Evolutionary conservation across 2,329 filamentous ascomycete genomes (phyloP).

Genomic region (Aureobasidium namibiae): DNA sequence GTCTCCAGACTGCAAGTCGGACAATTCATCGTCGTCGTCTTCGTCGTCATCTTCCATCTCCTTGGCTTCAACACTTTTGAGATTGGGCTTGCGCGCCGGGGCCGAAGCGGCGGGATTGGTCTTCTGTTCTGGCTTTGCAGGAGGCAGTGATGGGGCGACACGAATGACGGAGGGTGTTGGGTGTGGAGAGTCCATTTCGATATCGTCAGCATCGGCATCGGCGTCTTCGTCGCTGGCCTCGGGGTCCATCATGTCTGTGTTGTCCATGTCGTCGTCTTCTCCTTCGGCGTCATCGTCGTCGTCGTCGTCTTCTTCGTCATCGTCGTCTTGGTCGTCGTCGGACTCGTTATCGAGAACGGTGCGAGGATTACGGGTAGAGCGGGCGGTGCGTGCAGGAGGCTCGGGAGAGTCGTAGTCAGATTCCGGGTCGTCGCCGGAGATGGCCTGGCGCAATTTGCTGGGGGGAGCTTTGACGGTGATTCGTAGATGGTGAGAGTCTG

Average conservation of each 20-base stretch:
- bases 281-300: slow-evolving; percentile 21
- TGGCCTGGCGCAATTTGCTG: slow-evolving; percentile 41
- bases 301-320: slow-evolving; percentile 19
- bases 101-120: slow-evolving; percentile 24
- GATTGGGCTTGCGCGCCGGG: slow-evolving; percentile 19
- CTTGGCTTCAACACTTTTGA: slow-evolving; percentile 41
- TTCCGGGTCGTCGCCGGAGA: slow-evolving; percentile 27
- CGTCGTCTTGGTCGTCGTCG: slow-evolving; percentile 24
- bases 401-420: slow-evolving; percentile 27
- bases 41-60: slow-evolving; percentile 40
- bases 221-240: slow-evolving; percentile 28
- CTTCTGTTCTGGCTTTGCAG: slow-evolving; percentile 19
- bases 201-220: slow-evolving; percentile 29
- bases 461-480: slow-evolving; percentile 44
- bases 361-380: slow-evolving; percentile 27
- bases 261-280: slow-evolving; percentile 23
- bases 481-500: slow-evolving; percentile 26
- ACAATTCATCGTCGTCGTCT: slow-evolving; percentile 24
- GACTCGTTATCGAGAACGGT: slow-evolving; percentile 25
- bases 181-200: slow-evolving; percentile 25
- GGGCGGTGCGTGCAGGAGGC: slow-evolving; percentile 21
- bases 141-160: slow-evolving; percentile 10
- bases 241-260: slow-evolving; percentile 33
- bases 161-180: slow-evolving; percentile 28
- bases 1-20: slow-evolving; percentile 33